These are phyloP conservation scores for Crataegus laevigata DNA, from an alignment of 306 rosid species.

Conservation along the genomic window DNA sequence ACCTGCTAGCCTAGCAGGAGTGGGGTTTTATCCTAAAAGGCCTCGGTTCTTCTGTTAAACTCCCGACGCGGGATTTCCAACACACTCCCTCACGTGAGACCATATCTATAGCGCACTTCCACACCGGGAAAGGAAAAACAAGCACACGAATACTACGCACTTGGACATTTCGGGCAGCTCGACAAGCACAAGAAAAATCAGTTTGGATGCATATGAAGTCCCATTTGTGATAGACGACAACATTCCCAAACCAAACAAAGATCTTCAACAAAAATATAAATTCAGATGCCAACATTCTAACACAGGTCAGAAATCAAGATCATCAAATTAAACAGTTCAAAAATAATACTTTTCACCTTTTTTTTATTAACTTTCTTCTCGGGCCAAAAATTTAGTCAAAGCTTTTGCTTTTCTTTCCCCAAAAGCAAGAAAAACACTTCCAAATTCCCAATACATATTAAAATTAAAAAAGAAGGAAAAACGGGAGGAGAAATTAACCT, in stretches of 20 bases:
- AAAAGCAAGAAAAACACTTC: not conserved
- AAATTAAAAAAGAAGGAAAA: not conserved
- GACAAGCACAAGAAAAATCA: too few species aligned
- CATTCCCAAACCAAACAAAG: not conserved
- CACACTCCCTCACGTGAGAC: not conserved
- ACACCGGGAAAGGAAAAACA: too few species aligned
- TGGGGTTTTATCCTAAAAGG: not conserved
- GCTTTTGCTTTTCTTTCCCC: not conserved
- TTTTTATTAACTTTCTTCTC: too few species aligned
- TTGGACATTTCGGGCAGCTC: too few species aligned
- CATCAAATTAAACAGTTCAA: not conserved
- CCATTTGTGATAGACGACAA: not conserved
- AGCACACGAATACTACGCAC: not conserved
- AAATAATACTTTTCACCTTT: not conserved
- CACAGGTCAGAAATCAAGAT: not conserved
- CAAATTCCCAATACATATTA: not conserved
- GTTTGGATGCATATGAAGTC: not conserved
- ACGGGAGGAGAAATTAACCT: conserved; percentile 11
- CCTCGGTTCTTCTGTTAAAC: too few species aligned
- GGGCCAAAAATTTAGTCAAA: not conserved
- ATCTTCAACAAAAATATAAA: not conserved
- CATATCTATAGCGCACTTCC: too few species aligned
- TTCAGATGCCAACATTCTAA: not conserved
- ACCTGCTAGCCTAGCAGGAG: not conserved
- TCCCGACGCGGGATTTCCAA: too few species aligned